Evolutionary conservation across 2,329 filamentous ascomycete genomes (phyloP), one percentile per base, ranked within the genome.

Genomic region (Scedosporium aurantiacum): DNA sequence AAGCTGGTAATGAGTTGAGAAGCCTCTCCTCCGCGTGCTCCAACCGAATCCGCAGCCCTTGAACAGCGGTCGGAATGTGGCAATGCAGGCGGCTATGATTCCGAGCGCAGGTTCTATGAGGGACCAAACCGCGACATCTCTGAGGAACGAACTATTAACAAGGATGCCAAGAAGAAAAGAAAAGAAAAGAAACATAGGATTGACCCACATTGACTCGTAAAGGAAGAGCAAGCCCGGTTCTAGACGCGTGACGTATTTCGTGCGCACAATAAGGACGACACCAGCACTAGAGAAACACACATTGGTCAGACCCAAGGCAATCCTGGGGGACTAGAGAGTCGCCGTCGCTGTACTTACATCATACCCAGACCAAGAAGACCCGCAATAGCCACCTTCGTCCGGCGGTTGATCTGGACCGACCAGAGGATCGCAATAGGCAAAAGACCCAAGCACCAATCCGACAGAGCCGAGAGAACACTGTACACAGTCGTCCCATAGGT

Each of bases 351-450:
- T 1, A 68, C 73, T 68, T 69, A 81, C 78, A 82, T 67, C 63
- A 79, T 74, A 12, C 75, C 80, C 70, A 82, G 75, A 47, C 77
- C 73, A 2, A 83, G 67, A 57, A 84, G 74, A 2, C 75, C 65
- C 4, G 74, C 75, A 28, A 83, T 72, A 16, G 75, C 70, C 5
- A 75, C 60, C 65, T 81, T 82, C 3, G 76, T 78, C 43, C 73
- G 71, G 45, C 68, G 68, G 50, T 76, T 76, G 70, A 83, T 78
- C 62, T 78, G 75, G 41, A 82, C 71, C 21, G 76, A 70, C 77
- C 79, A 81, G 0, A 83, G 70, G 45, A 83, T 74, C 12, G 75
- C 74, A 5, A 81, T 72, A 0, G 81, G 81, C 4, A 83, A 67
- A 3, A 80, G 66, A 1, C 76, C 79, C 12, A 82, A 72, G 1